Percentiles rank a stretch among this genome's conserved stretches.
Conservation (phyloP, 257 asterid species). For the Fraxinus cuspidata region DNA sequence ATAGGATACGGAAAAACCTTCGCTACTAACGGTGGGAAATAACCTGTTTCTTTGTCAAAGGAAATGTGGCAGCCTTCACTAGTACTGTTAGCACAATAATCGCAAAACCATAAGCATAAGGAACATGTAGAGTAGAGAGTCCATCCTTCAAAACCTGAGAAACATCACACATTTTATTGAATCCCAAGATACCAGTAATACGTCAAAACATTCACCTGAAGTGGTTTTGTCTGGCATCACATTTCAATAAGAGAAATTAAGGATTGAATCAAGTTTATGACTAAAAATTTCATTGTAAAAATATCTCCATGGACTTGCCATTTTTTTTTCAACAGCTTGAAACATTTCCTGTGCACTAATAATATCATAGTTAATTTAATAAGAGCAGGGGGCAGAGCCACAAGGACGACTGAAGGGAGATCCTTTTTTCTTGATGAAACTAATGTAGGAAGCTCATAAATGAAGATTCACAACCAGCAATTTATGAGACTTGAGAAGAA, state of each 20-base stretch:
- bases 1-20: conserved; percentile 2
- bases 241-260: not conserved
- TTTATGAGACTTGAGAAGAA: no score
- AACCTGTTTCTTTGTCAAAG: conserved; percentile 97
- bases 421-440: not conserved
- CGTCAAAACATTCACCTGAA: conserved; percentile 3
- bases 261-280: conserved; percentile 1
- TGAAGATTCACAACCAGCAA: no score
- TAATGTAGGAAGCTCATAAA: no score
- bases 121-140: conserved; percentile 79
- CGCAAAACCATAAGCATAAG: conserved; percentile 95
- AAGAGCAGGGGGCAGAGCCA: not conserved
- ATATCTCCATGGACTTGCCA: not conserved
- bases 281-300: not conserved
- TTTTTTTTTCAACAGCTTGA: not conserved
- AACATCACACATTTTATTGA: conserved; percentile 2
- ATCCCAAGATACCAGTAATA: conserved; percentile 8
- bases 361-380: not conserved
- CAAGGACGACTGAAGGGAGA: not conserved
- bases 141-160: conserved; percentile 94
- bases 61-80: conserved; percentile 93
- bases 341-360: not conserved
- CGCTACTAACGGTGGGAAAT: conserved; percentile 22
- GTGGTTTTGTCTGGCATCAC: not conserved
- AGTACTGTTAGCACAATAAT: conserved; percentile 85